Percentiles rank a stretch among this genome's conserved stretches.
These are phyloP conservation scores for Phtheirospermum japonicum DNA, from an alignment of 257 asterid species.

Conservation along the genomic window DNA sequence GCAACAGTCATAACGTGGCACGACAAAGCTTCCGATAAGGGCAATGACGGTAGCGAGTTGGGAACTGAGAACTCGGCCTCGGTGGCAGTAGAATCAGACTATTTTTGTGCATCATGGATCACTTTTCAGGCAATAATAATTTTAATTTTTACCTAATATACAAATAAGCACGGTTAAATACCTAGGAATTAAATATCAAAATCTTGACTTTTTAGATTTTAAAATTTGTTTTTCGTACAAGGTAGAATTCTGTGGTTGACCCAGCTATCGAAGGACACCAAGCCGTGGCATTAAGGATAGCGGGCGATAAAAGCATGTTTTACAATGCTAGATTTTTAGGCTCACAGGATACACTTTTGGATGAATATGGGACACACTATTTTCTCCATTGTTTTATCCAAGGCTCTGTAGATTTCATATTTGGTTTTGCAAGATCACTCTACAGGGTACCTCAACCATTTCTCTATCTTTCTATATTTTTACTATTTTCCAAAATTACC, in stretches of 20 bases:
- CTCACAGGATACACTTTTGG: conserved; percentile 74
- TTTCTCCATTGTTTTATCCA: conserved; percentile 53
- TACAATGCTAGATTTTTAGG: conserved; percentile 58
- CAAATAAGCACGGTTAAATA: no score
- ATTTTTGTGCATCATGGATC: conserved; percentile 54
- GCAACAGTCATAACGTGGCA: conserved; percentile 54
- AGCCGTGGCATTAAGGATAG: conserved; percentile 61
- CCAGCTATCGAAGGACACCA: conserved; percentile 35
- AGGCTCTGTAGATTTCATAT: conserved; percentile 67
- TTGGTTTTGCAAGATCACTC: conserved; percentile 66
- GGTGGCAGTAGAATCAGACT: conserved; percentile 51
- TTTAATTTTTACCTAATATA: no score
- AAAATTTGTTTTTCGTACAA: not conserved
- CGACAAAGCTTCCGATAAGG: conserved; percentile 52
- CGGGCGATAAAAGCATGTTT: conserved; percentile 55
- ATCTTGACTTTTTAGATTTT: no score
- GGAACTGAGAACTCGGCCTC: conserved; percentile 61
- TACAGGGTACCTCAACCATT: conserved; percentile 18
- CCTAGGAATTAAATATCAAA: no score
- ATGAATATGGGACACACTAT: conserved; percentile 54
- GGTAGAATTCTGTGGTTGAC: conserved; percentile 51
- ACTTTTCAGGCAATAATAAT: conserved; percentile 63
- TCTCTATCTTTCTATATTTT: no score
- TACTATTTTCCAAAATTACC: no score
- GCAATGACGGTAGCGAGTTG: conserved; percentile 21